Base-by-base conservation (phyloP, 2,329 filamentous ascomycete genomes). In the Plectosphaerella sp. region DNA sequence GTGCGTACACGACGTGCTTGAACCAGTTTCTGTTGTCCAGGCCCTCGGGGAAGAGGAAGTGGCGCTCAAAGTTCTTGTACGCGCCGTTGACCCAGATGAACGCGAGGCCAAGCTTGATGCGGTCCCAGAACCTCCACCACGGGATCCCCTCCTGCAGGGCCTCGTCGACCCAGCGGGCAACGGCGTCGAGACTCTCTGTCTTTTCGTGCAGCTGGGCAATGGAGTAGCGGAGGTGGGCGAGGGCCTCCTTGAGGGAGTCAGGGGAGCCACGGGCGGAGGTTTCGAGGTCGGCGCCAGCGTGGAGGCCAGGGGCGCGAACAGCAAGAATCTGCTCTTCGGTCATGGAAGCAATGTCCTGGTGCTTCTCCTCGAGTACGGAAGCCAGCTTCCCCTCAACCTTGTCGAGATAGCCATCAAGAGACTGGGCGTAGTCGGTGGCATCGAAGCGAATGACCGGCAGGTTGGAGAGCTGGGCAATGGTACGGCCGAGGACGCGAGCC, bases 1-100 rank as follows among this genome's bases (percentile, higher is more conserved):
- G 92, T 1, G 92, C 92, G 69, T 95, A 97, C 1, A 97, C 88
- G 3, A 96, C 87, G 63, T 97, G 93, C 73, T 97, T 97, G 74
- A 93, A 97, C 91, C 91, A 97, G 22, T 75, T 74, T 54, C 93
- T 76, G 1, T 84, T 83, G 65, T 96, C 92, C 18, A 97, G 71
- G 1, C 93, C 93, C 3, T 79, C 76, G 5, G 82, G 71, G 61
- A 90, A 87, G 56, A 97, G 62, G 68, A 97, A 96, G 48, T 85
- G 77, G 15, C 91, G 78, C 68, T 97, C 93, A 1, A 97, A 72
- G 9, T 77, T 75, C 77, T 96, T 96, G 75, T 96, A 96, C 66
- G 88, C 88, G 33, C 75, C 77, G 68, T 97, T 97, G 45, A 87
- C 80, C 11, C 70, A 75, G 25, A 83, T 78, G 49, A 96, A 82